Evolutionary conservation across 1,139 yeast species (phyloP), one percentile per base, ranked within the genome.

Genomic region (Barnettozyma hawaiiensis): DNA sequence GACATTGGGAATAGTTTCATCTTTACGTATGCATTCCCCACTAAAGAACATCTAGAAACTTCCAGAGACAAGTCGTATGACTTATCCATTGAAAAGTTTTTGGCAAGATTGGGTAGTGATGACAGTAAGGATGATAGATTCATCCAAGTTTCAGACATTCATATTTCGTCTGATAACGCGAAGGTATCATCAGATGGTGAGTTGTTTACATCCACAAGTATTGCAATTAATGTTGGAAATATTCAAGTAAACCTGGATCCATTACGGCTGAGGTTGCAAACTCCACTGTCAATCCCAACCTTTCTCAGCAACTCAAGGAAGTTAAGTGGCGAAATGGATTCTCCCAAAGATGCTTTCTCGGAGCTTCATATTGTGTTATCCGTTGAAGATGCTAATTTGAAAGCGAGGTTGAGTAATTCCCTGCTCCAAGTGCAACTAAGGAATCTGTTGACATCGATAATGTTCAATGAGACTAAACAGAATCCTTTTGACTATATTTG

Each of bases 1-100:
- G 75, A 76, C 53, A 71, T 79, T 22, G 77, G 77, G 35, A 67
- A 79, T 37, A 73, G 81, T 41, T 73, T 68, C 40, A 70, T 81
- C 44, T 76, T 81, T 52, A 65, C 65, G 19, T 60, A 62, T 34
- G 68, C 75, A 1, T 78, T 77, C 47, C 29, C 50, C 1, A 32
- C 42, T 3, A 28, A 29, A 1, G 19, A 12, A 8, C 11, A 9
- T 2, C 8, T 15, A 6, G 15, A 24, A 3, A 5, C n/a, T 7
- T 15, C 22, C 2, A 18, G 8, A 15, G 10, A 16, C 5, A 31
- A 24, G 10, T 22, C 37, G 4, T 23, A 16, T 20, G 39, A 27
- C 8, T 9, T 42, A 16, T 6, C 14, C 14, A 18, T 42, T 16
- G 38, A 23, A 5, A 31, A 15, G 0, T 3, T 14, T 9, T 12